phyloP scores from a whole-genome alignment of 23 red algal genomes.

The Chondrus crispus region DNA sequence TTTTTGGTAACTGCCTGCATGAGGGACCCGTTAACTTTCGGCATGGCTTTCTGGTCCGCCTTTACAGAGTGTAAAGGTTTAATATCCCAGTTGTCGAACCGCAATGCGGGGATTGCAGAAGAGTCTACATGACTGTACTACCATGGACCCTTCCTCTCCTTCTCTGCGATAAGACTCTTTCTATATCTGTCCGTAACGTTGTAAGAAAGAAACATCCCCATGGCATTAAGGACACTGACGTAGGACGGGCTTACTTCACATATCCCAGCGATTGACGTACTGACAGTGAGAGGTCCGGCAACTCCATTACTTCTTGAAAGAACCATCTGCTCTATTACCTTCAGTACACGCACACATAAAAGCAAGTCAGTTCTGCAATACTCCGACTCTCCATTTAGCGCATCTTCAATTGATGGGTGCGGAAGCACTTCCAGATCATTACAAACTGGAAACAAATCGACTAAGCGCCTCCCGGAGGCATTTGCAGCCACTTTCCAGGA shows the following conservation, averaged over 20 bases:
- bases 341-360: not conserved
- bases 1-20: not conserved
- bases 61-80: not conserved
- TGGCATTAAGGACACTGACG: not conserved
- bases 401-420: not conserved
- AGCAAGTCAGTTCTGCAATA: not conserved
- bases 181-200: not conserved
- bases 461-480: no score
- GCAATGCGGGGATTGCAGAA: not conserved
- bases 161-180: not conserved
- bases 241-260: not conserved
- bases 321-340: not conserved
- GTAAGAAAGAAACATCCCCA: not conserved
- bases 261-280: not conserved
- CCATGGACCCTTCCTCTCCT: not conserved
- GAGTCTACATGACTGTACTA: not conserved
- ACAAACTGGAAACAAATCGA: no score
- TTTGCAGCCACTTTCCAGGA: no score
- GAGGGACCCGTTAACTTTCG: not conserved
- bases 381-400: not conserved
- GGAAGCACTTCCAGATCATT: not conserved
- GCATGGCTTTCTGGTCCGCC: not conserved
- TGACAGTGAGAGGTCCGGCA: not conserved
- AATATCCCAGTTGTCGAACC: not conserved
- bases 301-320: not conserved